phyloP scores from a whole-genome alignment of 805 yeast species.

The Vanderwaltozyma polyspora region DNA sequence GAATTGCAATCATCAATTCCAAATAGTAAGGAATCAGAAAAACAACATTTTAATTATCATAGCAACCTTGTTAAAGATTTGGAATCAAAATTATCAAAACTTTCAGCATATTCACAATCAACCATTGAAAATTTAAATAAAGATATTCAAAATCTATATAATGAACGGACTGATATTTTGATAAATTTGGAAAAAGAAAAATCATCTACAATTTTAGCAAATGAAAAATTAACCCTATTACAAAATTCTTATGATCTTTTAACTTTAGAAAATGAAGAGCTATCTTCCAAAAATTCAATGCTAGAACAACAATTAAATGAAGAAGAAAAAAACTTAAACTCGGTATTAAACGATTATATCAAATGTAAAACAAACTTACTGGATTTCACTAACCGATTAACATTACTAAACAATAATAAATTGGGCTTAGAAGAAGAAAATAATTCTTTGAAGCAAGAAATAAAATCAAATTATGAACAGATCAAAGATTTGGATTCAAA shows the following conservation, averaged over 20 bases:
- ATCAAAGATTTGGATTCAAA: too few species aligned
- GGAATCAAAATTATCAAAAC: conserved; percentile 13
- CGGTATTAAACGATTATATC: conserved; percentile 43
- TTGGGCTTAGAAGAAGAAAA: conserved; percentile 39
- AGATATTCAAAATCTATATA: conserved; percentile 31
- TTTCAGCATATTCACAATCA: conserved; percentile 29
- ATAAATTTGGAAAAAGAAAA: conserved; percentile 42
- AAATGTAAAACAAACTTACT: conserved; percentile 35
- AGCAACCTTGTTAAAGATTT: conserved; percentile 15
- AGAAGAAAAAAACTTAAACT: conserved; percentile 40
- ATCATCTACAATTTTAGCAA: conserved; percentile 42
- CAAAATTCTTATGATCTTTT: conserved; percentile 31
- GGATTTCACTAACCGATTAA: conserved; percentile 34
- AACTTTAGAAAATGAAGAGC: conserved; percentile 35
- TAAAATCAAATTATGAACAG: conserved; percentile 45
- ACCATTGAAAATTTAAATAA: conserved; percentile 40
- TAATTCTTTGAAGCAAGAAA: conserved; percentile 40
- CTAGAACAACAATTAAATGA: conserved; percentile 34
- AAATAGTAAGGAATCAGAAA: too few species aligned
- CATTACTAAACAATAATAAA: conserved; percentile 45
- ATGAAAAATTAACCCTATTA: conserved; percentile 38
- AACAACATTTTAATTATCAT: too few species aligned
- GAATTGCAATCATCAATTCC: too few species aligned
- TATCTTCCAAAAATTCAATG: conserved; percentile 29
- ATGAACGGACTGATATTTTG: conserved; percentile 36